Base-by-base conservation (phyloP, 768 basidiomycete genomes). In the Lanmaoa rubissima region DNA sequence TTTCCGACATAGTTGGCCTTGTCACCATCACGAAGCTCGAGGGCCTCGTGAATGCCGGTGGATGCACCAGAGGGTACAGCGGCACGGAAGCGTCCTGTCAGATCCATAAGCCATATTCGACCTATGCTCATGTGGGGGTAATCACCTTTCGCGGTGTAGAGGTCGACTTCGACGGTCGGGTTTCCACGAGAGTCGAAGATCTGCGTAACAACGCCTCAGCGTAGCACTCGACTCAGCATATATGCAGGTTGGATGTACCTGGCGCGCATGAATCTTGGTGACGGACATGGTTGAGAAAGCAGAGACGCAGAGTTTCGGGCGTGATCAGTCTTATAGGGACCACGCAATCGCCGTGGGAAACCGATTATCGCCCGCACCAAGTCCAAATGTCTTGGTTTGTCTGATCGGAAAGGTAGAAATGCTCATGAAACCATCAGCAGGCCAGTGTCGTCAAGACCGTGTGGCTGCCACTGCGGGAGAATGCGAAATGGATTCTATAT, bases 101-200 rank as follows among this genome's bases (percentile, higher is more conserved):
- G 55, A 64, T 56, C 55, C 47, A 53, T 59, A 16, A 57, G 45
- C 8, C 31, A 40, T 60, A 54, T 56, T 58, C 38, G 28, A 53
- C 58, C 54, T 48, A 54, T 56, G 36, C n/a, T 28, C 43, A 32
- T 21, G 45, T 36, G 45, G 17, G 21, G 43, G 38, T 48, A 58
- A 75, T 66, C 68, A 91, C 94, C 94, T 82, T 94, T 93, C 41
- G 70, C 82, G 59, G 95, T 98, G 83, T 82, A 72, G 68, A 95
- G 78, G 73, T 95, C 92, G 72, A 94, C 92, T 78, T 94, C 94
- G 71, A 97, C 92, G 69, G 94, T 96, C 68, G 92, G 94, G 83
- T 98, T 94, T 67, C 94, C 95, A 71, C 96, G 93, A 71, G 94
- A 98, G 83, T 98, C 96, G 75, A 97, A 98, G 86, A 98, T 96